Evolutionary conservation across 495 filamentous ascomycete species (phyloP), one percentile per base, ranked within the genome.

Genomic region (Aspergillus olivimuriae): DNA sequence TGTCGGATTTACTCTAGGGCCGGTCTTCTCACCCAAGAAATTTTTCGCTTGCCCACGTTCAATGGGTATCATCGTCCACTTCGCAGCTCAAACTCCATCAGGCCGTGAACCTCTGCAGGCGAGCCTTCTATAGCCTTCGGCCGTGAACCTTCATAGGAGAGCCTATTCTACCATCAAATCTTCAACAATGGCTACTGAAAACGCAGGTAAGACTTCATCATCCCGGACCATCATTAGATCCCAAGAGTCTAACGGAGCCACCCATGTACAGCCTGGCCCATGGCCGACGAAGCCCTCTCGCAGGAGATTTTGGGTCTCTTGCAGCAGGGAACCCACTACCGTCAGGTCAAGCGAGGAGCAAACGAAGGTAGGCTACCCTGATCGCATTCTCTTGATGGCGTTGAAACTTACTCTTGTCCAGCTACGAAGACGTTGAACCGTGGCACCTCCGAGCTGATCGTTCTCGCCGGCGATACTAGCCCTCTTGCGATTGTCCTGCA

Each of bases 401-500:
- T 20, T n/a, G 14, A 23, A 9, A 17, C 35, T 37, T 6, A 41
- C 16, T 34, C n/a, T 15, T 11, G 10, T 36, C 33, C 64, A 65
- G 79, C 84, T 18, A 94, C 89, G 52, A 92, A 94, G 73, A 87
- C 89, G 24, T 74, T 94, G 30, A 92, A 91, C 68, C 80, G 88
- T 19, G 92, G 92, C 65, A 87, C 86, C 50, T 76, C 81, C 53
- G 92, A 97, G 65, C 74, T 98, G 41, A 78, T 95, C 53, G 76
- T 95, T 47, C 77, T 95, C 32, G 89, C 91, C 34, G 89, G 88
- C 34, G 91, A 96, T 58, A 87, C 86, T 38, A 69, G 77, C 26
- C 89, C 89, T 18, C 72, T 95, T n/a, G 83, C 85, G 37, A 95
- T 97, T 49, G 76, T 97, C 37, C 78, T 98, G 17, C 92, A 96